Evolutionary conservation across 208 protist species (phyloP).

Genomic region (Willaertia magna): DNA sequence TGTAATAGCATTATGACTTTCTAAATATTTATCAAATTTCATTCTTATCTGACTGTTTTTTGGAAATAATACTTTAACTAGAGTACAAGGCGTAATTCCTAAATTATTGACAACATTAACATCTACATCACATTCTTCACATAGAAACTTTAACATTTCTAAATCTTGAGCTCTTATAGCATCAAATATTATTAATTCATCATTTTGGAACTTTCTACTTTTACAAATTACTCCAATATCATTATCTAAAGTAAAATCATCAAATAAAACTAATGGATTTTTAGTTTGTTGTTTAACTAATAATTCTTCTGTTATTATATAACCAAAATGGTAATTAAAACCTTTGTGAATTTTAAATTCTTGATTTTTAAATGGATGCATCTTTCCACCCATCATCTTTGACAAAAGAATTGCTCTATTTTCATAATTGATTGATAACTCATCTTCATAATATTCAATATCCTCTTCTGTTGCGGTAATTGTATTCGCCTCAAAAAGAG

Average conservation of each 20-base stretch:
- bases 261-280: neutral
- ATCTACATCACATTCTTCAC: neutral
- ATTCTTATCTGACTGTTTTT: no score
- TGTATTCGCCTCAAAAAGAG: no score
- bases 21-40: no score
- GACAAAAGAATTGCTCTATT: neutral
- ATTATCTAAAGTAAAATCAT: neutral
- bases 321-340: neutral
- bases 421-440: neutral
- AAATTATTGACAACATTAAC: neutral
- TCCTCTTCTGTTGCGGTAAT: no score
- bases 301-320: neutral
- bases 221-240: neutral
- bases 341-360: neutral
- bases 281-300: neutral
- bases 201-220: neutral
- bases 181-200: neutral
- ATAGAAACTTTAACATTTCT: neutral
- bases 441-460: no score
- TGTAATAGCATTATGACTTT: no score
- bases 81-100: neutral
- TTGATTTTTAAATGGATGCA: neutral
- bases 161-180: neutral
- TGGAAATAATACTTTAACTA: no score
- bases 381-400: neutral